phyloP scores from a whole-genome alignment of 176 grass and related monocot species.

The Musa beccarii region DNA sequence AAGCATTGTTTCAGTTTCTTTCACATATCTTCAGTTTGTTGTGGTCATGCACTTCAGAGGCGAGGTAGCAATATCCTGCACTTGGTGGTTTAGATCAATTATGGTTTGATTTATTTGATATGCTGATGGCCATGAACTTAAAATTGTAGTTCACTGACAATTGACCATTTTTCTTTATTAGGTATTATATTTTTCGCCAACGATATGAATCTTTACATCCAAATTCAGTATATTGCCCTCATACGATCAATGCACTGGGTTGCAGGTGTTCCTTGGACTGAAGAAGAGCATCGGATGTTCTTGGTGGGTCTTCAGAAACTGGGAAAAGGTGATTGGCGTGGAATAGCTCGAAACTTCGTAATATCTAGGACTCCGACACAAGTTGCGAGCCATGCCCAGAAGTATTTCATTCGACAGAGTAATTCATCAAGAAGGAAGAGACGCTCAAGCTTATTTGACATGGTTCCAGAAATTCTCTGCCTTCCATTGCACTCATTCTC shows the following conservation, averaged over 20 bases:
- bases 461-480: conserved; percentile 64
- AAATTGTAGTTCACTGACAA: no score
- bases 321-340: conserved; percentile 90
- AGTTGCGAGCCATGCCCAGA: conserved; percentile 95
- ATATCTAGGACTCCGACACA: conserved; percentile 82
- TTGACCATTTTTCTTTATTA: no score
- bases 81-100: no score
- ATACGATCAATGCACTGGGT: conserved; percentile 1
- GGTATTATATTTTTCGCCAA: background rate
- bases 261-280: conserved; percentile 89
- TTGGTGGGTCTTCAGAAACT: conserved; percentile 74
- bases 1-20: no score
- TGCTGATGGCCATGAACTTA: no score
- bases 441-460: conserved; percentile 85
- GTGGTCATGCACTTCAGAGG: no score
- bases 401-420: conserved; percentile 80
- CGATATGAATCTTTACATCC: background rate
- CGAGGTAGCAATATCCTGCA: no score
- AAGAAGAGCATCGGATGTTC: conserved; percentile 89
- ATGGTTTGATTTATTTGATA: no score
- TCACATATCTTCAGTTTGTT: no score
- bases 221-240: background rate
- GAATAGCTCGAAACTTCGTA: conserved; percentile 76
- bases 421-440: conserved; percentile 77
- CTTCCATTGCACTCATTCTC: background rate